Conservation (phyloP, 768 basidiomycete species). For the Rhodocollybia butyracea region DNA sequence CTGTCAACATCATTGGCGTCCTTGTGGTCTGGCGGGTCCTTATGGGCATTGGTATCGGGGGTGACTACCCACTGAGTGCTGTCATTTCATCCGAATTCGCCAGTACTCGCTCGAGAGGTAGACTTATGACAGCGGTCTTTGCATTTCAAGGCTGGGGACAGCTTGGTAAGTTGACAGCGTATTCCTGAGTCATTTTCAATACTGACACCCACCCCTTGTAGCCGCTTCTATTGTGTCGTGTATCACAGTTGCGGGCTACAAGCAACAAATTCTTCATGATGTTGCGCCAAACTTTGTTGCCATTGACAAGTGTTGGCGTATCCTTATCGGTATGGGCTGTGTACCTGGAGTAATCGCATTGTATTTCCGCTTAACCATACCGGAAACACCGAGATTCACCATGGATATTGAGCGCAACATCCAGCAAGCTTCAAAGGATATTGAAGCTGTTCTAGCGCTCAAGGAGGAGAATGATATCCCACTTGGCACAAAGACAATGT, state of each 20-base stretch:
- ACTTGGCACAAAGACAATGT: conserved; percentile 57
- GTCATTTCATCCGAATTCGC: conserved; percentile 91
- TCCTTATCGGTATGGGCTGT: conserved; percentile 85
- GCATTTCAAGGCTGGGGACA: conserved; percentile 88
- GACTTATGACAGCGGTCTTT: conserved; percentile 89
- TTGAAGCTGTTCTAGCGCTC: conserved; percentile 68
- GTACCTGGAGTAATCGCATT: conserved; percentile 79
- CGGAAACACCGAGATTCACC: conserved; percentile 87
- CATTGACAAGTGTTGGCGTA: conserved; percentile 81
- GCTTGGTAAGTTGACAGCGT: conserved; percentile 44
- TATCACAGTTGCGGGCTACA: conserved; percentile 67
- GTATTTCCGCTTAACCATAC: conserved; percentile 91
- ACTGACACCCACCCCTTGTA: conserved; percentile 17
- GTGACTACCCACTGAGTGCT: conserved; percentile 83
- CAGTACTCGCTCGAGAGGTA: conserved; percentile 68
- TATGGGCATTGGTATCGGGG: conserved; percentile 82
- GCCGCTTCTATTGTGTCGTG: conserved; percentile 66
- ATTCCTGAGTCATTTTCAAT: not conserved
- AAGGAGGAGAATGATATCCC: conserved; percentile 6
- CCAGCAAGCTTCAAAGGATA: conserved; percentile 56
- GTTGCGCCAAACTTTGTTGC: conserved; percentile 36
- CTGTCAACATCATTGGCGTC: conserved; percentile 69
- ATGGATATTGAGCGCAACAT: conserved; percentile 61
- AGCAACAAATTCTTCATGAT: conserved; percentile 44
- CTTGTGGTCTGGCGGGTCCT: conserved; percentile 85